Base-by-base conservation (phyloP, 2,329 filamentous ascomycete genomes). In the Verticillium dahliae region DNA sequence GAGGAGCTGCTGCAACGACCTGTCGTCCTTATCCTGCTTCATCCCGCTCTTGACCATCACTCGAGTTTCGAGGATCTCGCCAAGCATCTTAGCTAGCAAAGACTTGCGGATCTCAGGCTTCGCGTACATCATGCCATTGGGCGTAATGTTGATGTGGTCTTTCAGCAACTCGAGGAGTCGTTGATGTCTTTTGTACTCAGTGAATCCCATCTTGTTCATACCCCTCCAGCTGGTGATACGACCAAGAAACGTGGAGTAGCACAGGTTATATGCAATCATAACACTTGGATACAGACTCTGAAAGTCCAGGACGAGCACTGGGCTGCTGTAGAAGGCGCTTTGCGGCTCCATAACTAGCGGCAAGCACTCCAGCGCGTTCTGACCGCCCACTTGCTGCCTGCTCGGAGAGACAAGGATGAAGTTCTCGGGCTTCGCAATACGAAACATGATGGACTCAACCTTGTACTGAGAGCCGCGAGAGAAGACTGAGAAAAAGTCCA, bases 241-340 rank as follows among this genome's bases (percentile, higher is more conserved):
- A 0, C 95, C 95, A 0, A 98, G 81, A 68, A 93, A 99, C 0
- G 95, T 99, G 0, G 95, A 98, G 72, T 99, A 99, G 77, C 95
- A 99, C 72, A 97, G 95, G 70, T 99, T 99, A 78, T 99, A 98
- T 0, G 95, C 95, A 71, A 99, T 98, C 92, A 99, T 97, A 63
- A 98, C 89, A 74, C 93, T 97, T 0, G 95, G 95, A 67, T 99
- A 99, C 57, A 99, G 78, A 63, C 92, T 96, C 71, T 98, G 94
- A 65, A 99, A 99, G 74, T 99, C 95, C 6, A 99, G 81, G 0
- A 99, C 95, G 3, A 99, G 72, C 0, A 99, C 73, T 0, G 95
- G 95, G 64, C 91, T 95, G 61, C 81, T 92, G 75, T 99, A 99
- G 71, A 99, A 97, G 6, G 88, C 91, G 67, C 93, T 97, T 69